Evolutionary conservation across 805 yeast species (phyloP).

Genomic region (Kuraishia ogatae): DNA sequence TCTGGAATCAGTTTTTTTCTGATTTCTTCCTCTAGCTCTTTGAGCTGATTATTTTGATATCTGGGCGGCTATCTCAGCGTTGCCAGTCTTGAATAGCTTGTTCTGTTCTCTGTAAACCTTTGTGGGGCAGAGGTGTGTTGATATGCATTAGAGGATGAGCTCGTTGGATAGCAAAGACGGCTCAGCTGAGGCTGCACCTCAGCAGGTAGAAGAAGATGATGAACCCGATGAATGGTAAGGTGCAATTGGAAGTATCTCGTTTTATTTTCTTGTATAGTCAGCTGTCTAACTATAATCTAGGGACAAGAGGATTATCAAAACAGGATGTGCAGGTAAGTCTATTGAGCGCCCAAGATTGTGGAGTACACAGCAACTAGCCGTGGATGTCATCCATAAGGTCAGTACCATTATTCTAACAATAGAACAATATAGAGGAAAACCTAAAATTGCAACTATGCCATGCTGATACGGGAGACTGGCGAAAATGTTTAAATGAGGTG

Average conservation of each 20-base stretch:
- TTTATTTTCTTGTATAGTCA: not conserved
- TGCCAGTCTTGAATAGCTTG: no score
- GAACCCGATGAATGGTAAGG: constrained; percentile 64
- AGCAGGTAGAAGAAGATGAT: constrained; percentile 35
- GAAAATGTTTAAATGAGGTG: constrained; percentile 60
- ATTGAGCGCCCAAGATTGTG: not conserved
- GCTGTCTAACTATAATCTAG: constrained; percentile 17
- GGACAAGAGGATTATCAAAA: constrained; percentile 64
- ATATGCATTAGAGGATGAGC: not conserved
- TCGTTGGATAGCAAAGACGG: not conserved
- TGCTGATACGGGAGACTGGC: constrained; percentile 79
- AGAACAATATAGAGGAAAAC: constrained; percentile 43
- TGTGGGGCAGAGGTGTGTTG: not conserved
- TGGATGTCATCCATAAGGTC: no score
- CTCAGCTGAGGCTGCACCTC: not conserved
- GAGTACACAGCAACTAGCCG: not conserved
- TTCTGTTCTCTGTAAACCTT: no score
- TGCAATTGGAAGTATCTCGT: not conserved
- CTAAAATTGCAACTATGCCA: constrained; percentile 65
- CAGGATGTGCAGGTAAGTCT: constrained; percentile 60
- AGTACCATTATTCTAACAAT: not conserved
- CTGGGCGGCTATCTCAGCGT: no score
- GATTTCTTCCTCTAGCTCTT: no score
- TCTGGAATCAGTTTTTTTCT: no score
- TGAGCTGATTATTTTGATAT: no score